Conservation (phyloP, 1,284 basidiomycete species). For the Leccinum brunneo-olivaceum region DNA sequence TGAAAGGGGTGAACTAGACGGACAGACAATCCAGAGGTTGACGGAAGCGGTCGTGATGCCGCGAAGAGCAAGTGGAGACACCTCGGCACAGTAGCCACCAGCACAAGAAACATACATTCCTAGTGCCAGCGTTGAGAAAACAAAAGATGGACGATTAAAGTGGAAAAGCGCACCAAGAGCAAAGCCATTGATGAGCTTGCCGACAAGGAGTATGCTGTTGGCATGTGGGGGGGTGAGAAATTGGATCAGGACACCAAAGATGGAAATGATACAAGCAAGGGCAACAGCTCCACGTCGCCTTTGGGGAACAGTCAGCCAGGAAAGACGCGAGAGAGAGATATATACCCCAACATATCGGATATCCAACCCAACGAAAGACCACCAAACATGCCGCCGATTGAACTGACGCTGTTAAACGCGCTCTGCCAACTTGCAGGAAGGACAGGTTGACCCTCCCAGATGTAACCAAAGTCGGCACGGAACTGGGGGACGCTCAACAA, state of each 20-base stretch:
- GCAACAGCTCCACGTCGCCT: conserved; percentile 22
- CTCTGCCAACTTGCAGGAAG: conserved; percentile 29
- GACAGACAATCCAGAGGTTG: conserved; percentile 27
- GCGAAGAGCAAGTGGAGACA: conserved; percentile 26
- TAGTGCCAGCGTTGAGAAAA: neutral
- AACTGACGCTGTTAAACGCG: conserved; percentile 24
- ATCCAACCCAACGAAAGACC: conserved; percentile 25
- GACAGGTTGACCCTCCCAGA: conserved; percentile 5
- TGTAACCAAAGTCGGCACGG: conserved; percentile 24
- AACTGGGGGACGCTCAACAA: conserved; percentile 25
- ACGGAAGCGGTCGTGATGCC: conserved; percentile 26
- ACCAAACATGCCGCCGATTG: conserved; percentile 25
- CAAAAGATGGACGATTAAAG: too few relatives aligned
- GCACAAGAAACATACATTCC: conserved; percentile 27
- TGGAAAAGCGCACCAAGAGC: conserved; percentile 17
- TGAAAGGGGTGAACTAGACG: neutral
- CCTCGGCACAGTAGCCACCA: conserved; percentile 24
- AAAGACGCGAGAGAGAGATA: too few relatives aligned
- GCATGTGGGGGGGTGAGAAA: conserved; percentile 21
- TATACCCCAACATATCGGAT: conserved; percentile 21
- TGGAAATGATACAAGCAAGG: conserved; percentile 21
- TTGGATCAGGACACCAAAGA: conserved; percentile 22
- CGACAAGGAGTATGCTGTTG: conserved; percentile 24
- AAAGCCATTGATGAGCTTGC: conserved; percentile 26
- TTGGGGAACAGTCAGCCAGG: neutral